These are phyloP conservation scores for Fusarium neocosmosporiellum DNA, from an alignment of 2,329 filamentous ascomycete species.

Conservation along the genomic window DNA sequence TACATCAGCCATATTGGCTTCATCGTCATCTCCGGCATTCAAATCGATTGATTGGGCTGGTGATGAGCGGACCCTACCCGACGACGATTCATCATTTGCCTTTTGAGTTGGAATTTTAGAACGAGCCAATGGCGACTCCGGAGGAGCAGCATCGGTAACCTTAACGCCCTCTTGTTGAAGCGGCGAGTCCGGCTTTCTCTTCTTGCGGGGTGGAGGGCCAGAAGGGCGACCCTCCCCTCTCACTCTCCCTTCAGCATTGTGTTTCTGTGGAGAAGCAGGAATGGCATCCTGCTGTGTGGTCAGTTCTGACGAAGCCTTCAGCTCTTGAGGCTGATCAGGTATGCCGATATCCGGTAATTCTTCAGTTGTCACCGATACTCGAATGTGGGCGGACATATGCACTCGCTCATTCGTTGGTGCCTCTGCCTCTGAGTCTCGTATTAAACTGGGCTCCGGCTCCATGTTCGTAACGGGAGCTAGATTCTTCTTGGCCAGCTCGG, in stretches of 20 bases:
- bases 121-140: slow-evolving; percentile 2
- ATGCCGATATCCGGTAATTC: background rate
- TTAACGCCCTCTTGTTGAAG: slow-evolving; percentile 6
- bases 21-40: slow-evolving; percentile 8
- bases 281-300: background rate
- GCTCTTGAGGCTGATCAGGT: background rate
- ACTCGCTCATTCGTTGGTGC: slow-evolving; percentile 3
- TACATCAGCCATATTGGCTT: slow-evolving; percentile 18
- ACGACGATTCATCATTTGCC: slow-evolving; percentile 3
- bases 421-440: background rate
- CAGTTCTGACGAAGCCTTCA: background rate
- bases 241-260: background rate
- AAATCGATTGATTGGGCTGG: background rate
- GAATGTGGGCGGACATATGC: background rate
- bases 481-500: background rate
- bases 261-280: background rate
- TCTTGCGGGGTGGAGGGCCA: background rate
- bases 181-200: background rate
- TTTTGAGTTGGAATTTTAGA: slow-evolving; percentile 1
- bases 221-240: background rate
- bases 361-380: background rate
- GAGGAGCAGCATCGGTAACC: background rate
- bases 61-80: background rate
- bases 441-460: background rate
- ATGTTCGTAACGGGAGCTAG: slow-evolving; percentile 4